phyloP scores from a whole-genome alignment of 805 yeast species.

The Vanderwaltozyma yarrowii region DNA sequence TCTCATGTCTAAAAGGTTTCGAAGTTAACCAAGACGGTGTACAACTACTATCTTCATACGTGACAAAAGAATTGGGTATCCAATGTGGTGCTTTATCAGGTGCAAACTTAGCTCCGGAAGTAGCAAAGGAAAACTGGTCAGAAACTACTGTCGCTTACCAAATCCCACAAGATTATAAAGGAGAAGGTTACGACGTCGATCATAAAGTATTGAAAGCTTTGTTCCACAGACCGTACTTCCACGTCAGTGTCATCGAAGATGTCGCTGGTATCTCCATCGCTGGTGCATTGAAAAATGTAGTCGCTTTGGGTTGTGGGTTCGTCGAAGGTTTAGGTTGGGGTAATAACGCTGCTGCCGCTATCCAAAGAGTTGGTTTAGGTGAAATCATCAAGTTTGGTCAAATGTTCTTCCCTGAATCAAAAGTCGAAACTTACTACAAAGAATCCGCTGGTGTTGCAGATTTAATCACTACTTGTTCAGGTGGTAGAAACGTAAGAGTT shows the following conservation, averaged over 20 bases:
- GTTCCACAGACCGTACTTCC: conserved; percentile 97
- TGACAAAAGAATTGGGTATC: conserved; percentile 70
- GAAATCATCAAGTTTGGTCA: conserved; percentile 83
- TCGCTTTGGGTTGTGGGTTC: conserved; percentile 92
- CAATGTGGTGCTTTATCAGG: conserved; percentile 95
- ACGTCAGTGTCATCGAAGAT: conserved; percentile 82
- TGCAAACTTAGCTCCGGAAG: conserved; percentile 95
- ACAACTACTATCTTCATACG: conserved; percentile 66
- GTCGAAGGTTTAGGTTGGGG: conserved; percentile 99
- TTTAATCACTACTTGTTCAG: conserved; percentile 90
- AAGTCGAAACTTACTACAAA: conserved; percentile 72
- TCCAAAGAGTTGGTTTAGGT: conserved; percentile 87
- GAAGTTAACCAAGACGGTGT: conserved; percentile 81
- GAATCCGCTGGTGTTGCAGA: conserved; percentile 98
- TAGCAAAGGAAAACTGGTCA: conserved; percentile 89
- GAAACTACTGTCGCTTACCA: conserved; percentile 94
- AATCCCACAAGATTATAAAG: conserved; percentile 47
- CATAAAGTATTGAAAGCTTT: conserved; percentile 58
- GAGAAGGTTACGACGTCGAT: conserved; percentile 45
- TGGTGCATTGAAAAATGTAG: conserved; percentile 93
- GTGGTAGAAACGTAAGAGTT: conserved; percentile 92
- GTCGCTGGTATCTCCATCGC: conserved; percentile 93
- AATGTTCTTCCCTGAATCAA: conserved; percentile 63
- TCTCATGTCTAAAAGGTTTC: conserved; percentile 91
- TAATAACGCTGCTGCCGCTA: conserved; percentile 94